Evolutionary conservation across 1,139 yeast genomes (phyloP).

Genomic region (Pichia sp.): DNA sequence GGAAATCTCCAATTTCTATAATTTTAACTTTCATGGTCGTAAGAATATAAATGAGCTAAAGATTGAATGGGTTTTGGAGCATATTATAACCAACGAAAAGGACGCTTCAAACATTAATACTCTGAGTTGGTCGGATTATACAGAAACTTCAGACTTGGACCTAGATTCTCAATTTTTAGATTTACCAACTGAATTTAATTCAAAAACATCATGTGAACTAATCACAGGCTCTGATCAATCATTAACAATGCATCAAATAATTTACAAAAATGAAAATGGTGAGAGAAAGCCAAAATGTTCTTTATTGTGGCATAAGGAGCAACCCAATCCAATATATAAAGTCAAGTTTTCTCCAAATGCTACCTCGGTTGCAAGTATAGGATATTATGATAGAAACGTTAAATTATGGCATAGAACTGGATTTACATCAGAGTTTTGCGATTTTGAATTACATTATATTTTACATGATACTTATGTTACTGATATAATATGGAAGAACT

Average conservation of each 20-base stretch:
- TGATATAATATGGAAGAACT: constrained; percentile 46
- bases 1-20: constrained; percentile 31
- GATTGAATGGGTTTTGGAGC: constrained; percentile 41
- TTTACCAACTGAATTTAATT: constrained; percentile 28
- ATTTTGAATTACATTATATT: constrained; percentile 66
- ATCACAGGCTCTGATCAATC: constrained; percentile 50
- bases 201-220: constrained; percentile 34
- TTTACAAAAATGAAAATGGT: constrained; percentile 22
- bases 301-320: constrained; percentile 49
- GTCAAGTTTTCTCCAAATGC: constrained; percentile 60
- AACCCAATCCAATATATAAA: constrained; percentile 50
- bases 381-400: constrained; percentile 55
- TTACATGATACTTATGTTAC: constrained; percentile 58
- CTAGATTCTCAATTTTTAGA: constrained; percentile 23
- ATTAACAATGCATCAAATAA: constrained; percentile 46
- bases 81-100: constrained; percentile 27
- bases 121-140: constrained; percentile 60
- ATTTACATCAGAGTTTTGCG: constrained; percentile 58
- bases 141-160: constrained; percentile 25
- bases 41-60: constrained; percentile 26
- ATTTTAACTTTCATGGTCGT: constrained; percentile 28
- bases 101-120: constrained; percentile 41
- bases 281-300: constrained; percentile 25
- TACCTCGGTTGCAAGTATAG: constrained; percentile 57
- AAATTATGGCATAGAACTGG: constrained; percentile 76